Evolutionary conservation across 192 early-diverging fungal species (phyloP).

Genomic region (Backusella tarrabulga): DNA sequence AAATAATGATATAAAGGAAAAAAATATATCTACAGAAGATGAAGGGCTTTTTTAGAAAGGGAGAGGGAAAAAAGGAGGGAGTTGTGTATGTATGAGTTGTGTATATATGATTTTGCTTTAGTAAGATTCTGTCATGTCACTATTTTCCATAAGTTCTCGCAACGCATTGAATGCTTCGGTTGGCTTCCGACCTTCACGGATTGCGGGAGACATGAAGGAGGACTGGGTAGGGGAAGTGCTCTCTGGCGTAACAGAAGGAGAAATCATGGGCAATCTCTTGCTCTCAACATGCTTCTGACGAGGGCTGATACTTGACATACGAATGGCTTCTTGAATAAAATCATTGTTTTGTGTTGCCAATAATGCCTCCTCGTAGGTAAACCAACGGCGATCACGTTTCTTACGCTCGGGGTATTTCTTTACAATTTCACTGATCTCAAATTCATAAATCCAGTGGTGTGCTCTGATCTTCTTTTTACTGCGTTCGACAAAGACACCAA

Average conservation of each 20-base stretch:
- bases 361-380: constrained; percentile 32
- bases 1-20: not conserved
- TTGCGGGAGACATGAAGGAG: not conserved
- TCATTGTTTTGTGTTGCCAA: constrained; percentile 16
- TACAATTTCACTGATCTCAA: constrained; percentile 49
- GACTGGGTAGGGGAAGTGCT: not conserved
- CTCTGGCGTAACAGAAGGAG: not conserved
- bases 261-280: not conserved
- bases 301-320: constrained; percentile 18
- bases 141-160: not conserved
- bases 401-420: constrained; percentile 54
- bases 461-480: constrained; percentile 36
- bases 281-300: not conserved
- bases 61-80: not conserved
- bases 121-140: not conserved
- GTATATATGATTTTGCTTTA: not conserved
- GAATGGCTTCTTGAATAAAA: constrained; percentile 31
- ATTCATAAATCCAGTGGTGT: constrained; percentile 49
- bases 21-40: not conserved
- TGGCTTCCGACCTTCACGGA: not conserved
- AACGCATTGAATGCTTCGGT: constrained; percentile 2
- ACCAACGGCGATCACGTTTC: constrained; percentile 36
- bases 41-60: not conserved
- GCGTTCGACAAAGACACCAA: constrained; percentile 50
- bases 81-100: not conserved